These are phyloP conservation scores for Botrytis paeoniae DNA, from an alignment of 2,329 filamentous ascomycete genomes.

Conservation along the genomic window DNA sequence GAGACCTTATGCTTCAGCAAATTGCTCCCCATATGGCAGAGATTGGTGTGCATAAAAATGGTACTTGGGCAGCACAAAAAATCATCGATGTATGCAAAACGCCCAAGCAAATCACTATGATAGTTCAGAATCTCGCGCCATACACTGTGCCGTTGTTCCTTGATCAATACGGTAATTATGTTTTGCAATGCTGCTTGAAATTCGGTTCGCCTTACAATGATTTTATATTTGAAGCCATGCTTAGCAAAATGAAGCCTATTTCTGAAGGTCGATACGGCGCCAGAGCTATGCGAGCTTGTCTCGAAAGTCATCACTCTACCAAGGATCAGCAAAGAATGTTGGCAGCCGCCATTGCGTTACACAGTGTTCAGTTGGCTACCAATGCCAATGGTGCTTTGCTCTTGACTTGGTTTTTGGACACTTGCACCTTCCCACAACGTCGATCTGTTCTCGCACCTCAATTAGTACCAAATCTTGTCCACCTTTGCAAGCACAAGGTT, in stretches of 20 bases:
- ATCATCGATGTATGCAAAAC: constrained; percentile 96
- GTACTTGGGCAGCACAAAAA: constrained; percentile 98
- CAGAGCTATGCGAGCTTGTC: constrained; percentile 90
- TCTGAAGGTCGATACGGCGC: constrained; percentile 91
- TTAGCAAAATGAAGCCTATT: constrained; percentile 89
- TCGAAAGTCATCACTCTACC: constrained; percentile 92
- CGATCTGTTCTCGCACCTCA: constrained; percentile 89
- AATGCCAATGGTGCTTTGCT: constrained; percentile 93
- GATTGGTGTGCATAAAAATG: constrained; percentile 98
- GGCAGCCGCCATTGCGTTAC: constrained; percentile 89
- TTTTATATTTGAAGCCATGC: constrained; percentile 98
- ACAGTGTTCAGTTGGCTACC: constrained; percentile 93
- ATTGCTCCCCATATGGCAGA: constrained; percentile 92
- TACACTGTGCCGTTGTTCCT: constrained; percentile 91
- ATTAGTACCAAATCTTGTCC: constrained; percentile 87
- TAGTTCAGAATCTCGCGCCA: constrained; percentile 78
- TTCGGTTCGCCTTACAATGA: constrained; percentile 87
- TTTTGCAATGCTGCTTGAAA: constrained; percentile 91
- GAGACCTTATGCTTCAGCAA: constrained; percentile 84
- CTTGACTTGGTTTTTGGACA: constrained; percentile 96
- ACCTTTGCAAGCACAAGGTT: constrained; percentile 97
- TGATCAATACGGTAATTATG: constrained; percentile 98
- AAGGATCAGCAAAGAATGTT: constrained; percentile 96
- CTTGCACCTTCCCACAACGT: constrained; percentile 89
- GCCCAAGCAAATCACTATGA: constrained; percentile 74